phyloP scores from a whole-genome alignment of 192 early-diverging fungal species.

The Paraglomus brasilianum region DNA sequence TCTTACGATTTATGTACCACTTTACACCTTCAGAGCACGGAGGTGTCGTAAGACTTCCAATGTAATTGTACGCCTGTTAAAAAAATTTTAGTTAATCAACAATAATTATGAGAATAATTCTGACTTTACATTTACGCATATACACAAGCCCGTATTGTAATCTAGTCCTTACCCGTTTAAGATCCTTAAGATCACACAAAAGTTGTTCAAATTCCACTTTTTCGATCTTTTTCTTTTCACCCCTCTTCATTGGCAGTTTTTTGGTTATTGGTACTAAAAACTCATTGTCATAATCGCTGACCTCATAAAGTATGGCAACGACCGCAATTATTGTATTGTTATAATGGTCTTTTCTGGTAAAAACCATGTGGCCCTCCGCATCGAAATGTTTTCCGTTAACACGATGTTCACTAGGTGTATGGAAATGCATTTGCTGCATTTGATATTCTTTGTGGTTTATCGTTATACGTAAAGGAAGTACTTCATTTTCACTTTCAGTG shows the following conservation, averaged over 20 bases:
- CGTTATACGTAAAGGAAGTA: slow-evolving; percentile 20
- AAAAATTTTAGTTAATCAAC: background rate
- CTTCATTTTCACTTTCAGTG: slow-evolving; percentile 9
- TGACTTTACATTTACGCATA: too few relatives aligned
- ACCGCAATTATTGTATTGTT: slow-evolving; percentile 40
- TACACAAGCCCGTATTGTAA: background rate
- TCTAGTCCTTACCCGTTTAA: background rate
- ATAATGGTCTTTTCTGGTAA: slow-evolving; percentile 33
- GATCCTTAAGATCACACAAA: too few relatives aligned
- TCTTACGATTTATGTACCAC: slow-evolving; percentile 48
- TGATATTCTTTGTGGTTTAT: slow-evolving; percentile 36
- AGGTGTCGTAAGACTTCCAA: slow-evolving; percentile 60
- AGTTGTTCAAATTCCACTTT: background rate
- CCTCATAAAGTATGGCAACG: slow-evolving; percentile 48
- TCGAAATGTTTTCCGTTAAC: slow-evolving; percentile 37
- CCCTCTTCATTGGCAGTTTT: background rate
- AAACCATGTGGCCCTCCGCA: slow-evolving; percentile 56
- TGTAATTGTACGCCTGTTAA: slow-evolving; percentile 40
- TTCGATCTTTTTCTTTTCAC: background rate
- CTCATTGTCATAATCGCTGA: slow-evolving; percentile 31
- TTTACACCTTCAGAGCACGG: slow-evolving; percentile 61
- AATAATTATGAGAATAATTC: too few relatives aligned
- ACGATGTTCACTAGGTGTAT: slow-evolving; percentile 61
- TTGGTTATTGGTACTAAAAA: slow-evolving; percentile 33
- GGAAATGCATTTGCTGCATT: slow-evolving; percentile 60